Conservation (phyloP, 2,329 filamentous ascomycete species). For the Pseudogymnoascus destructans region DNA sequence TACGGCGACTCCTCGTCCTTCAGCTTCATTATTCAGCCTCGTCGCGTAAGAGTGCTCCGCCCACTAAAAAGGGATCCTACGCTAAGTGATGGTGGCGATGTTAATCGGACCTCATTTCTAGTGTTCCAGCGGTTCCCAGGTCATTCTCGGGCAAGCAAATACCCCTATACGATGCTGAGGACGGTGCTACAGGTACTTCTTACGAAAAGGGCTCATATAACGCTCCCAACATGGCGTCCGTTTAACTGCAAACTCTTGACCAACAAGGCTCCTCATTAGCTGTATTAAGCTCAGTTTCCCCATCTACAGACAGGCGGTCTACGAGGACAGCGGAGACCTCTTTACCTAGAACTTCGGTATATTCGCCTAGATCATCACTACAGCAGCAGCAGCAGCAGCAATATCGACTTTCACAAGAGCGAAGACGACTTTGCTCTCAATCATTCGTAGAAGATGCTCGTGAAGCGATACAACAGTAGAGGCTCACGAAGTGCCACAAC, state of each 20-base stretch:
- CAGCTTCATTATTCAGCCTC: neutral
- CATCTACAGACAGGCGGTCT: neutral
- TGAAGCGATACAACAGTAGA: neutral
- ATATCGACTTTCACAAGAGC: neutral
- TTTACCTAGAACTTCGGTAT: neutral
- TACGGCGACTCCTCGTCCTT: neutral
- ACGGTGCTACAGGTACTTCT: neutral
- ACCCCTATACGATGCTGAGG: neutral
- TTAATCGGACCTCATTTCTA: neutral
- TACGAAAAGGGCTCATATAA: neutral
- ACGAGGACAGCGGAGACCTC: neutral
- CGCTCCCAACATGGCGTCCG: neutral
- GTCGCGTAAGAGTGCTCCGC: neutral
- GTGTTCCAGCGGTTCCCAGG: neutral
- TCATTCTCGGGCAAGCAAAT: no score
- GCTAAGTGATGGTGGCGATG: neutral
- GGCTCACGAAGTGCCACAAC: neutral
- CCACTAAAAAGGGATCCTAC: neutral
- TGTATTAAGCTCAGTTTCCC: neutral
- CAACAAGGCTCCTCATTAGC: neutral
- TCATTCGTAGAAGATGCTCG: neutral
- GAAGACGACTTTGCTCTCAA: neutral
- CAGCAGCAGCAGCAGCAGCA: neutral
- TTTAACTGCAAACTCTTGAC: neutral
- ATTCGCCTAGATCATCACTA: neutral